Percentiles rank a stretch among this genome's conserved stretches.
Evolutionary conservation across 2,329 filamentous ascomycete genomes (phyloP).

Genomic region (Xylariomycetidae sp.): DNA sequence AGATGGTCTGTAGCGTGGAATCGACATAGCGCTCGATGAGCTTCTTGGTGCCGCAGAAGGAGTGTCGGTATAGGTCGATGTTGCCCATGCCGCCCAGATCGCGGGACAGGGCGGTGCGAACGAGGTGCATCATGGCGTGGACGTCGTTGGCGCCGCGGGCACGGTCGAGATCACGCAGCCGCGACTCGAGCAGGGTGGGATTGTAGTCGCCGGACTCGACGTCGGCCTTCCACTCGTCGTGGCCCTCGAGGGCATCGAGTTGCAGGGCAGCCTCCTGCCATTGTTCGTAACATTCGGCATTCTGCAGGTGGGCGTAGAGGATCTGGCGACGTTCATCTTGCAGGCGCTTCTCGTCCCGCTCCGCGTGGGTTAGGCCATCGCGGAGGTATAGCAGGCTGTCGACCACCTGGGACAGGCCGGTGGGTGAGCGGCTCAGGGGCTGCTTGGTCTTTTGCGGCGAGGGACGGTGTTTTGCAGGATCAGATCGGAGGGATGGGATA

Average conservation of each 20-base stretch:
- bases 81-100: slow-evolving; percentile 84
- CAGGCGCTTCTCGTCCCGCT: slow-evolving; percentile 40
- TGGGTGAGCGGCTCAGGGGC: not conserved
- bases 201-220: slow-evolving; percentile 62
- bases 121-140: slow-evolving; percentile 68
- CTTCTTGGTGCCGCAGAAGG: slow-evolving; percentile 78
- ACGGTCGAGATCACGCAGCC: slow-evolving; percentile 68
- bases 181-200: slow-evolving; percentile 58
- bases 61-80: slow-evolving; percentile 73
- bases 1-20: slow-evolving; percentile 68
- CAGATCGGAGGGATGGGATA: slow-evolving; percentile 7
- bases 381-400: slow-evolving; percentile 39
- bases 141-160: slow-evolving; percentile 68
- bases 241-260: slow-evolving; percentile 73
- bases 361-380: slow-evolving; percentile 46
- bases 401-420: slow-evolving; percentile 32
- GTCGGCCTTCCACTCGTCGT: slow-evolving; percentile 74
- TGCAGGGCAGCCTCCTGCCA: slow-evolving; percentile 73
- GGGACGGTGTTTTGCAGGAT: not conserved
- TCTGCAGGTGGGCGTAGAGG: slow-evolving; percentile 57
- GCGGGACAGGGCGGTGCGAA: slow-evolving; percentile 74
- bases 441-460: slow-evolving; percentile 6
- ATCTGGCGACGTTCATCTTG: slow-evolving; percentile 57
- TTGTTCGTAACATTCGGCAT: slow-evolving; percentile 61
- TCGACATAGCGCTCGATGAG: slow-evolving; percentile 84